Evolutionary conservation across 1,284 basidiomycete species (phyloP), one percentile per base, ranked within the genome.

Genomic region (Papiliotrema laurentii): DNA sequence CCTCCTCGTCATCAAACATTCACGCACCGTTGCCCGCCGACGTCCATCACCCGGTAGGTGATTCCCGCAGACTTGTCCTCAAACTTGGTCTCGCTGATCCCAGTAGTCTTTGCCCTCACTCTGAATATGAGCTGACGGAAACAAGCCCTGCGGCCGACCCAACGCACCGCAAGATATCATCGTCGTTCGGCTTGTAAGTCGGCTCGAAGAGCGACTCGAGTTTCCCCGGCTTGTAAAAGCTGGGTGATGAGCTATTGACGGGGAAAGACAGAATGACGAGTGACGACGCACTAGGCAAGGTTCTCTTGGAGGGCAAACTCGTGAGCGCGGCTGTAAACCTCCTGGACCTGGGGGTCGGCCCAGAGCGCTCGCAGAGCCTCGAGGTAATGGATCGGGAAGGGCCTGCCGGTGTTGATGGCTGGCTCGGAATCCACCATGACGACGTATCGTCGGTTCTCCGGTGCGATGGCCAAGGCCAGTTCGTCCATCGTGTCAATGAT

Each of bases 31-130:
- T 97, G 94, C 21, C 93, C 94, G 59, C 93, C 92, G 44, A 97
- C 91, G 74, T 97, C 91, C 71, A 96, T 91, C 30, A 96, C 75
- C 63, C 86, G 85, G 63, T 70, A 68, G 19, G 56, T 57, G 34
- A 70, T 51, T 36, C 72, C 45, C 10, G 34, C 68, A 30, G 60
- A 57, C 19, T 59, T 54, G 26, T 75, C 66, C 40, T 80, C 77
- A 73, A 97, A 96, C 21, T 83, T 81, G 0, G 89, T 96, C 73
- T 96, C 91, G n/a, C 86, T 89, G 66, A 97, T 96, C 28, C 92
- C 91, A 22, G 89, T 89, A 24, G 54, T 56, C 38, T 52, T 56
- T 5, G 53, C 49, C 39, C 54, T 35, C 4, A 56, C 53, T 10
- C 45, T 43, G 19, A 13, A 14, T 7, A n/a, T 38, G 10, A 38